Evolutionary conservation across 2,329 filamentous ascomycete species (phyloP).

Genomic region (Aspergillus sp.): DNA sequence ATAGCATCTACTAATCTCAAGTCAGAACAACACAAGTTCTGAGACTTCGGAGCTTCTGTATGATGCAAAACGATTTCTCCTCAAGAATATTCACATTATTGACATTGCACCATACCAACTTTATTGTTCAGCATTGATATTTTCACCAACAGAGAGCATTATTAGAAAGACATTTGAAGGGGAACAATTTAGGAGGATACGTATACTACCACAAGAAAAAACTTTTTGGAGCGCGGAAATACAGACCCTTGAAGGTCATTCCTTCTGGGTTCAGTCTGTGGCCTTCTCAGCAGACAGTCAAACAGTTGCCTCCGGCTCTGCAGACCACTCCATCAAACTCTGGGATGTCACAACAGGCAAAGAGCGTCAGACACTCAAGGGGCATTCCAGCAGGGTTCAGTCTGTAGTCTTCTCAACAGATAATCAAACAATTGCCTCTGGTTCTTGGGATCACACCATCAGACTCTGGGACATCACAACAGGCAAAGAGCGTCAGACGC

Average conservation of each 20-base stretch:
- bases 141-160: neutral
- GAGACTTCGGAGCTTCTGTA: constrained; percentile 13
- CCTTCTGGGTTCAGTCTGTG: constrained; percentile 3
- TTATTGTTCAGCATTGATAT: neutral
- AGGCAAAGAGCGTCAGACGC: neutral
- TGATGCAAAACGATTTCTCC: constrained; percentile 24
- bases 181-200: neutral
- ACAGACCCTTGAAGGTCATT: constrained; percentile 19
- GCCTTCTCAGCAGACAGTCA: constrained; percentile 8
- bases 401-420: constrained; percentile 11
- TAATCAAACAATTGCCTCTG: neutral
- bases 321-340: neutral
- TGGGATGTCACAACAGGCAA: too few relatives aligned
- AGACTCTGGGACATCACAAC: constrained; percentile 2
- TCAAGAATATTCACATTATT: constrained; percentile 16
- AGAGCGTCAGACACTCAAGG: neutral
- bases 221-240: constrained; percentile 13
- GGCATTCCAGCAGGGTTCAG: neutral
- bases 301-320: constrained; percentile 12
- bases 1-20: neutral
- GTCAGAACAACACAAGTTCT: neutral
- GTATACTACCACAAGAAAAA: constrained; percentile 1
- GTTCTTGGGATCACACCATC: constrained; percentile 11
- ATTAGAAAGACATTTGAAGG: neutral
- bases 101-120: constrained; percentile 15